Base-by-base conservation (phyloP, 2,329 filamentous ascomycete species). In the Colletotrichum lentis region DNA sequence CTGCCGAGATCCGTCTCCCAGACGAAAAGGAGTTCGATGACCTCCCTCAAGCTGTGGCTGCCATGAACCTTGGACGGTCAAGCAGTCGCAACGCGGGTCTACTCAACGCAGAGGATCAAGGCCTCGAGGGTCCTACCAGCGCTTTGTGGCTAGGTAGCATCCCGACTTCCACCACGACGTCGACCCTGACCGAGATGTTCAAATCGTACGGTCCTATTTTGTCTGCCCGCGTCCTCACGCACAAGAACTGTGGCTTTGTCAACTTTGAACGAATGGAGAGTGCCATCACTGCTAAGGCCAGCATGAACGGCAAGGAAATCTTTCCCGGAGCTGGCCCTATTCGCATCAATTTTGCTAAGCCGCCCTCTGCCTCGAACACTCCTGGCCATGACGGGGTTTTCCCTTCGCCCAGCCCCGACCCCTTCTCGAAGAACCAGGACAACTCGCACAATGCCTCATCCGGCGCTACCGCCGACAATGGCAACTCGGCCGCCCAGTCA, bases 161-260 rank as follows among this genome's bases (percentile, higher is more conserved):
- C 67, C 96, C 96, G 14, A 94, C 95, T 5, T 98, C 96, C 2
- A 99, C 96, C 2, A 99, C 96, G 0, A 94, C 96, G 12, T 97
- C 95, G 1, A 98, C 96, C 0, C 82, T 99, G 69, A 93, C 93
- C 65, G 94, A 96, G 72, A 97, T 98, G 81, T 99, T 99, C 82
- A 92, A 93, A 78, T 87, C 90, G n/a, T 97, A 96, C 73, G 96
- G 96, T 11, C 87, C 91, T 3, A 97, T 99, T 71, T 86, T 96
- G 72, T 97, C 95, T 3, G 95, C 93, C 35, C 88, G 96, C 71
- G 96, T 99, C 5, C 84, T 99, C 70, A 98, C 96, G 0, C 94
- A 99, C 83, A 99, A 99, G 85, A 98, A 97, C 80, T 99, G 96
- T 77, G 96, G 95, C 3, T 99, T 99, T 74, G 95, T 99, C 76